Evolutionary conservation across 345 rosid genomes (phyloP).

Genomic region (Acer negundo): DNA sequence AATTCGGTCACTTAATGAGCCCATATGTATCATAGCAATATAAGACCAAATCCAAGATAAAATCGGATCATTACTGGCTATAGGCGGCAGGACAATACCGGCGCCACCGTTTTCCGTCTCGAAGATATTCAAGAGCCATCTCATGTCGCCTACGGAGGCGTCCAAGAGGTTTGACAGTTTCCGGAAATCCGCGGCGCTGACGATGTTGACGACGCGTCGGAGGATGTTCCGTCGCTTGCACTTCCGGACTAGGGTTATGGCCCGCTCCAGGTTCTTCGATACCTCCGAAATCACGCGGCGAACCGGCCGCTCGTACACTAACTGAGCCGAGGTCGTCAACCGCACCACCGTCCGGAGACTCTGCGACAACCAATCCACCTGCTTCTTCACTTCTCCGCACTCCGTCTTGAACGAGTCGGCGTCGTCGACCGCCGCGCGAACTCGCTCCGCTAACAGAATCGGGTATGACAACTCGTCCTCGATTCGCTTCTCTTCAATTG

Average conservation of each 20-base stretch:
- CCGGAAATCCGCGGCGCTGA: slow-evolving; percentile 72
- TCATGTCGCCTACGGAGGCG: slow-evolving; percentile 80
- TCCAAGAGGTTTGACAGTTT: slow-evolving; percentile 62
- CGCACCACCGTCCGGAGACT: slow-evolving; percentile 67
- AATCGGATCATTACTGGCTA: slow-evolving; percentile 87
- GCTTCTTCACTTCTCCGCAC: slow-evolving; percentile 56
- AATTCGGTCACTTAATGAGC: slow-evolving; percentile 51
- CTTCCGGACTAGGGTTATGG: slow-evolving; percentile 61
- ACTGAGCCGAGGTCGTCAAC: slow-evolving; percentile 37
- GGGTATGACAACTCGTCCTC: slow-evolving; percentile 55
- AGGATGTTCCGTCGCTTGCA: slow-evolving; percentile 69
- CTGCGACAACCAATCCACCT: slow-evolving; percentile 59
- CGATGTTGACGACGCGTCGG: slow-evolving; percentile 62
- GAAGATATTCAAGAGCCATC: slow-evolving; percentile 67
- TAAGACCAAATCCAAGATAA: slow-evolving; percentile 91
- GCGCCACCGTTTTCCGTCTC: slow-evolving; percentile 48
- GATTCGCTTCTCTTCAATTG: slow-evolving; percentile 52
- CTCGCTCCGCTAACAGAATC: slow-evolving; percentile 57
- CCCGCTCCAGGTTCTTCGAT: slow-evolving; percentile 57
- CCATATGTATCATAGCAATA: slow-evolving; percentile 60
- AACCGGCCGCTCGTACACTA: slow-evolving; percentile 80
- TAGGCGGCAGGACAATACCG: slow-evolving; percentile 79
- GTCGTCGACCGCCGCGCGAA: slow-evolving; percentile 60
- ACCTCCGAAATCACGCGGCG: slow-evolving; percentile 69
- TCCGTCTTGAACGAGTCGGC: slow-evolving; percentile 62